phyloP scores from a whole-genome alignment of 179 eudicot species.

The Heliamphora pulchella region DNA sequence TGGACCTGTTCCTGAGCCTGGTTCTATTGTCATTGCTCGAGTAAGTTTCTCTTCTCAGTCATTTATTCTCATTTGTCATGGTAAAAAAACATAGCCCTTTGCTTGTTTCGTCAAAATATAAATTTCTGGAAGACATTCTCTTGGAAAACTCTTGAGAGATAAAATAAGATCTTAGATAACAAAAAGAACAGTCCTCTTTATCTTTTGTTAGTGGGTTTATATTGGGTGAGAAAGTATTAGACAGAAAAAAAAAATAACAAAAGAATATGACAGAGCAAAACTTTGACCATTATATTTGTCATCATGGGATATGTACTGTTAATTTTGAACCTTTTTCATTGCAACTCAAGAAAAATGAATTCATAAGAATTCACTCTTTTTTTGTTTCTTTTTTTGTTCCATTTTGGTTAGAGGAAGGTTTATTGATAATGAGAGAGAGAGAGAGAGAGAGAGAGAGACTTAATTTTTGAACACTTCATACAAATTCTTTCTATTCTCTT shows the following conservation, averaged over 20 bases:
- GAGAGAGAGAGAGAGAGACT: neutral
- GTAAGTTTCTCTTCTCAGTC: slow-evolving; percentile 38
- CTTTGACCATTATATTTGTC: neutral
- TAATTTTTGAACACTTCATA: neutral
- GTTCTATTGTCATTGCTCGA: slow-evolving; percentile 70
- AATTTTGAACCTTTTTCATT: neutral
- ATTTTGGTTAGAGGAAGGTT: neutral
- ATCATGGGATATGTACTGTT: neutral
- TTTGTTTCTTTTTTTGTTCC: too few relatives aligned
- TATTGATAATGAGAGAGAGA: neutral
- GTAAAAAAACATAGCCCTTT: neutral
- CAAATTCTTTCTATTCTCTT: neutral
- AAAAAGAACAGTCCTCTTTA: neutral
- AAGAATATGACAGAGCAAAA: neutral
- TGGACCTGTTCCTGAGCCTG: slow-evolving; percentile 88
- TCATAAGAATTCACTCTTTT: too few relatives aligned
- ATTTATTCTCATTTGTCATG: neutral
- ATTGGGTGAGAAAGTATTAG: neutral
- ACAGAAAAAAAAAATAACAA: neutral
- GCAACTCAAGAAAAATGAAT: neutral
- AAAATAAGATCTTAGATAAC: neutral
- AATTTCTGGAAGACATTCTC: neutral
- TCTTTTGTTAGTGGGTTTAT: too few relatives aligned
- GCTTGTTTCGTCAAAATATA: neutral
- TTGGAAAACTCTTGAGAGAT: neutral